Evolutionary conservation across 2,329 filamentous ascomycete species (phyloP), one percentile per base, ranked within the genome.

Genomic region (Colletotrichum liriopes): DNA sequence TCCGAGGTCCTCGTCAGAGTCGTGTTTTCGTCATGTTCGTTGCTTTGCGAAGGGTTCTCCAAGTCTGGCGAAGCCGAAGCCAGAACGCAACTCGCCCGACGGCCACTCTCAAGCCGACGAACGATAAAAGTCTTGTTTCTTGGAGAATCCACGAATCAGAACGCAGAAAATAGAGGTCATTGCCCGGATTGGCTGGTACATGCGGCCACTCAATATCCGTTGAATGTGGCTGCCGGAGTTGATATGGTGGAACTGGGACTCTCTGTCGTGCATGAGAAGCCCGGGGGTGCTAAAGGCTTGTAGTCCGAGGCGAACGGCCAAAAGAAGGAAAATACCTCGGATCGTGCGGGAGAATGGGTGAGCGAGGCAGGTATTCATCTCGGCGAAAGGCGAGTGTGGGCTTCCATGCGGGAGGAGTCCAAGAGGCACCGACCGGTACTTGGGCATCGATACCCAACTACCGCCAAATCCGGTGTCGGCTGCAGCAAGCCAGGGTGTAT

Each of bases 151-250:
- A 63, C 70, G 49, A 74, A 73, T 66, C 29, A 47, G 16, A 54
- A 43, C 29, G 23, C 43, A n/a, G 41, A 58, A 37, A 69, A 74
- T 76, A 77, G 78, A 77, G 74, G 76, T 80, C 64, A 65, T 43
- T 47, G 18, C n/a, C 52, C 39, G 52, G 64, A 72, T 74, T 74
- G 69, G 69, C 61, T 64, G 35, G 64, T 43, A 11, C 39, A 47
- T 35, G 16, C 35, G 63, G 47, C 43, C 68, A 72, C 58, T 73
- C 16, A 52, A 58, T 29, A 59, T 61, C 23, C 49, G 58, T 59
- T 64, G 59, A 52, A 51, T 54, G 58, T 73, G 67, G 67, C 59
- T 72, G 71, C 67, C 55, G 49, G 56, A 72, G 54, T 61, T 47
- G 54, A 63, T 29, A 55, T 29, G 47, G 45, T 60, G 67, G 71